These are phyloP conservation scores for Martensiomyces pterosporus DNA, from an alignment of 192 early-diverging fungal genomes.

Conservation along the genomic window DNA sequence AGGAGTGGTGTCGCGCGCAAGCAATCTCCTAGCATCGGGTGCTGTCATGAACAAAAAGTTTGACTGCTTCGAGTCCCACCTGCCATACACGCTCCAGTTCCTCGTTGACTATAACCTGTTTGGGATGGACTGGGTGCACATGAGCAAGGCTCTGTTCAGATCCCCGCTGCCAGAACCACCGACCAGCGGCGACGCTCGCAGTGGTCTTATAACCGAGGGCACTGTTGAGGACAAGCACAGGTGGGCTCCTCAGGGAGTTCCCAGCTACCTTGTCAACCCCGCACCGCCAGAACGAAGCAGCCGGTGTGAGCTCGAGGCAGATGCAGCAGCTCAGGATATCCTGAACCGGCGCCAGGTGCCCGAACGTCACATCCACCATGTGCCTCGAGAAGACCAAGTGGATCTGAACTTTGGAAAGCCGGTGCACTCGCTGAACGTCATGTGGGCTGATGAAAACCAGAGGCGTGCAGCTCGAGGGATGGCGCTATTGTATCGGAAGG, in stretches of 20 bases:
- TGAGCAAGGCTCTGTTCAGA: slow-evolving; percentile 44
- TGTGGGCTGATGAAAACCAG: slow-evolving; percentile 64
- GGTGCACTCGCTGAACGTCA: slow-evolving; percentile 55
- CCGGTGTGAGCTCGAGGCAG: slow-evolving; percentile 74
- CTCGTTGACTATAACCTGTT: slow-evolving; percentile 82
- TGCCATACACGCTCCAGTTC: slow-evolving; percentile 81
- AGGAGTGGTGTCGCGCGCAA: slow-evolving; percentile 51
- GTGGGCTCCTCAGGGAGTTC: slow-evolving; percentile 32
- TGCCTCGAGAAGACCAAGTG: slow-evolving; percentile 26
- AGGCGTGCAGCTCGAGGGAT: slow-evolving; percentile 37
- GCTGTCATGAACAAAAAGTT: slow-evolving; percentile 65
- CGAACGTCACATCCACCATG: slow-evolving; percentile 53
- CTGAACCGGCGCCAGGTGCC: slow-evolving; percentile 54
- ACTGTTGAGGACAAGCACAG: slow-evolving; percentile 10
- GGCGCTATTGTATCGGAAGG: slow-evolving; percentile 8
- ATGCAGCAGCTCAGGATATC: slow-evolving; percentile 58
- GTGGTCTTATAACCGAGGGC: slow-evolving; percentile 4
- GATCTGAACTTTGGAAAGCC: slow-evolving; percentile 36
- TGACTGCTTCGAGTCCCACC: slow-evolving; percentile 77
- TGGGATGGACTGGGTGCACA: slow-evolving; percentile 77
- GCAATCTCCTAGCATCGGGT: slow-evolving; percentile 65
- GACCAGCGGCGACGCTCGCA: neutral
- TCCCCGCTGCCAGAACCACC: slow-evolving; percentile 17
- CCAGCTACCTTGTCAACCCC: slow-evolving; percentile 31
- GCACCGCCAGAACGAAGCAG: slow-evolving; percentile 50